phyloP scores from a whole-genome alignment of 139 green algal genomes.

The Chlorella sp. region DNA sequence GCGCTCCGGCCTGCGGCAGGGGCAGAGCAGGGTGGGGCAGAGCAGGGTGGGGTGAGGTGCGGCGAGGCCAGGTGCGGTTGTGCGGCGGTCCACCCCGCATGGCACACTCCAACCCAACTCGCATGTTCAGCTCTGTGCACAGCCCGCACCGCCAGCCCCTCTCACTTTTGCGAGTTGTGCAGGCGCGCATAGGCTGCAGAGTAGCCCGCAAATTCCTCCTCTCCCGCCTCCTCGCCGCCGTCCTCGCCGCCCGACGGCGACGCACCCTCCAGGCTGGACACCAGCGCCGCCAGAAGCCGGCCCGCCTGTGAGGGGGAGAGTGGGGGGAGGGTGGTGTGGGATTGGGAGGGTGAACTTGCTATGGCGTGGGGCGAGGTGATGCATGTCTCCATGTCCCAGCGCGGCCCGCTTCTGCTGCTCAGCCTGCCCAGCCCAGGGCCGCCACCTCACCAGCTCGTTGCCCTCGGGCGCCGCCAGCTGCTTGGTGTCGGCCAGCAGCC shows the following conservation, averaged over 20 bases:
- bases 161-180: conserved; percentile 69
- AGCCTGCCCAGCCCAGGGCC: neutral
- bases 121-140: too few species aligned
- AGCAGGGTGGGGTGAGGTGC: neutral
- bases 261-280: conserved; percentile 57
- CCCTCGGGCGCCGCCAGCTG: conserved; percentile 40
- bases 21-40: neutral
- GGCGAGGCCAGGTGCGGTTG: too few species aligned
- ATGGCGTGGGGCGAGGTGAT: too few species aligned
- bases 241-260: neutral
- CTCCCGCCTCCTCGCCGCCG: conserved; percentile 33
- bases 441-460: conserved; percentile 62
- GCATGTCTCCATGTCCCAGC: too few species aligned
- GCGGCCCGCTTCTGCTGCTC: too few species aligned
- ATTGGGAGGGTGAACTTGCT: too few species aligned
- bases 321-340: too few species aligned
- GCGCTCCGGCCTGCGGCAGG: conserved; percentile 15
- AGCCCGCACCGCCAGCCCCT: neutral
- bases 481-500: conserved; percentile 67
- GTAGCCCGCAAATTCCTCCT: conserved; percentile 67
- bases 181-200: conserved; percentile 81
- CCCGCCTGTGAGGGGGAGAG: neutral
- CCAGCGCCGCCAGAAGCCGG: conserved; percentile 65
- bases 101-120: too few species aligned
- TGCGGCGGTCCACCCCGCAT: too few species aligned